Evolutionary conservation across 2,329 filamentous ascomycete species (phyloP).

Genomic region (Diaporthe ilicicola): DNA sequence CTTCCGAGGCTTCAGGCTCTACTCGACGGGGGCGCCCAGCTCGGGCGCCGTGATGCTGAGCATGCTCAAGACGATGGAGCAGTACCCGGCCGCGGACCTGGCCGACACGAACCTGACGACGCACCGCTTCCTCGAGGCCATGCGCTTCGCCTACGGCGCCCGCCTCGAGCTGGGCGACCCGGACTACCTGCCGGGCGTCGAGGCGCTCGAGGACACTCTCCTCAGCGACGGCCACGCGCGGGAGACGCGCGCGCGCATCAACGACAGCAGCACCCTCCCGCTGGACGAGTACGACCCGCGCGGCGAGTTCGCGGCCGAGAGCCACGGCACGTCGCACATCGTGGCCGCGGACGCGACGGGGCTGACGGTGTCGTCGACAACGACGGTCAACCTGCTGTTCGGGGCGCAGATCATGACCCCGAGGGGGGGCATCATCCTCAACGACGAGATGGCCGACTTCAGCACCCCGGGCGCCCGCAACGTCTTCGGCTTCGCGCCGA

Average conservation of each 20-base stretch:
- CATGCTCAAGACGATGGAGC: conserved; percentile 84
- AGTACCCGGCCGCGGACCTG: conserved; percentile 68
- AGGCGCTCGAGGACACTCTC: conserved; percentile 72
- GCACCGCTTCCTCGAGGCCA: conserved; percentile 86
- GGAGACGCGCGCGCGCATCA: conserved; percentile 72
- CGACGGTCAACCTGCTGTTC: conserved; percentile 88
- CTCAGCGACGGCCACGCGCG: conserved; percentile 67
- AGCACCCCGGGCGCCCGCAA: conserved; percentile 81
- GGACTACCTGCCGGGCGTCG: conserved; percentile 70
- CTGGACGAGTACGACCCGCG: conserved; percentile 77
- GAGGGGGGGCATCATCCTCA: conserved; percentile 83
- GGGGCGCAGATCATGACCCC: conserved; percentile 82
- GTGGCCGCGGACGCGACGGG: conserved; percentile 77
- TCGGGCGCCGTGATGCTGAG: conserved; percentile 80
- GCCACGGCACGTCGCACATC: conserved; percentile 78
- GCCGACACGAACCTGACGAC: conserved; percentile 71
- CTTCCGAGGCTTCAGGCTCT: conserved; percentile 77
- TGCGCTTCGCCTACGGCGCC: conserved; percentile 87
- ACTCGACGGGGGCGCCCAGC: conserved; percentile 76
- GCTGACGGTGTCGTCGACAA: conserved; percentile 82
- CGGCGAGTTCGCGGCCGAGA: conserved; percentile 71
- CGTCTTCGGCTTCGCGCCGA: conserved; percentile 85
- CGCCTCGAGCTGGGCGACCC: conserved; percentile 87
- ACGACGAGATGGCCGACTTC: conserved; percentile 81
- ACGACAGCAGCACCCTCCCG: conserved; percentile 75